phyloP scores from a whole-genome alignment of 2,329 filamentous ascomycete genomes.

The Microdochium trichocladiopsis region DNA sequence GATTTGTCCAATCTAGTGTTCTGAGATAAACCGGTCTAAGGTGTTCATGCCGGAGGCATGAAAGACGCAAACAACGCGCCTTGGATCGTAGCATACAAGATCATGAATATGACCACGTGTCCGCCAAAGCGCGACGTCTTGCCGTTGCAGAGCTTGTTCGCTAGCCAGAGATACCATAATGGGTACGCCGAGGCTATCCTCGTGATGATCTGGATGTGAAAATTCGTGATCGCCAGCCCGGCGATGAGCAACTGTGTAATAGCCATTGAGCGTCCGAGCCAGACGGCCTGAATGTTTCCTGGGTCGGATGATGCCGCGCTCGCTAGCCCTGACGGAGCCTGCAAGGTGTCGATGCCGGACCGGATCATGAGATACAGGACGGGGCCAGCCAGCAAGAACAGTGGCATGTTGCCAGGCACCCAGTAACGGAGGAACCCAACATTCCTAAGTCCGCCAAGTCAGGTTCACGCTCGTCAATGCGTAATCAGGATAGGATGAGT shows the following conservation, averaged over 20 bases:
- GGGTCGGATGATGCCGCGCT: neutral
- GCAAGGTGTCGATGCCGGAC: constrained; percentile 45
- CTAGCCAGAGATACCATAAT: constrained; percentile 81
- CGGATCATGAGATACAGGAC: constrained; percentile 61
- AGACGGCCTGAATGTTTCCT: constrained; percentile 3
- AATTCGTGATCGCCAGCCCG: constrained; percentile 64
- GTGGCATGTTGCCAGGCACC: constrained; percentile 76
- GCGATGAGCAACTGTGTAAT: constrained; percentile 67
- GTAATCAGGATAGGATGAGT: neutral
- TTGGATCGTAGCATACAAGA: constrained; percentile 79
- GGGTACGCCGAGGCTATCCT: constrained; percentile 83
- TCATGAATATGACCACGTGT: constrained; percentile 56
- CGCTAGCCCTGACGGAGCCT: constrained; percentile 2
- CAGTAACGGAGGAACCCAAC: constrained; percentile 86
- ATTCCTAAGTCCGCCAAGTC: constrained; percentile 50
- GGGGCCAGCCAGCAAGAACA: constrained; percentile 79
- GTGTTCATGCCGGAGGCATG: constrained; percentile 69
- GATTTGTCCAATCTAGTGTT: too few species aligned
- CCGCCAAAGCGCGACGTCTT: constrained; percentile 19
- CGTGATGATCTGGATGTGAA: constrained; percentile 92
- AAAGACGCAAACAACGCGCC: constrained; percentile 82
- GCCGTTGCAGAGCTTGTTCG: constrained; percentile 33
- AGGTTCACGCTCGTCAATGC: constrained; percentile 2
- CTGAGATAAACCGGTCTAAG: neutral
- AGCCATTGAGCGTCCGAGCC: constrained; percentile 52